phyloP scores from a whole-genome alignment of 257 asterid species.

The Parsonsia alboflavescens region DNA sequence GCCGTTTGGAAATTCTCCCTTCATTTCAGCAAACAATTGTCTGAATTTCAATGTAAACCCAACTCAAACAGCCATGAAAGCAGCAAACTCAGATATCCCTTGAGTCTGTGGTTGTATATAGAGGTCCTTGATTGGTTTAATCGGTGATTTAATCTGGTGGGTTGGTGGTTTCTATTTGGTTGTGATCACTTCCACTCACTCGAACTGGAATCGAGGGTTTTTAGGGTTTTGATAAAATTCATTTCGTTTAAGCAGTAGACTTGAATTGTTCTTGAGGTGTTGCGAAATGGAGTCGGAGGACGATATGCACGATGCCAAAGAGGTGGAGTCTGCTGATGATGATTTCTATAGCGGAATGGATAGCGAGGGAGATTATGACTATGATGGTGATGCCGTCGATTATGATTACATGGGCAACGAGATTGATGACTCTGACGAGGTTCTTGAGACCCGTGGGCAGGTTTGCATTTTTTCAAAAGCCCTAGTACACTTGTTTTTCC shows the following conservation, averaged over 20 bases:
- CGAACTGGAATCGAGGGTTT: background rate
- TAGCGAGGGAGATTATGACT: constrained; percentile 22
- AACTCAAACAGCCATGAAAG: background rate
- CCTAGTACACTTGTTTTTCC: background rate
- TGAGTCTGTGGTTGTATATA: background rate
- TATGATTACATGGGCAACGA: constrained; percentile 56
- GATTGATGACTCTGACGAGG: constrained; percentile 56
- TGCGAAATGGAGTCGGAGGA: constrained; percentile 73
- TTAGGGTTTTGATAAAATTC: constrained; percentile 4
- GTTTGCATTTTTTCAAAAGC: constrained; percentile 20
- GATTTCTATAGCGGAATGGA: constrained; percentile 67
- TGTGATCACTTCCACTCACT: background rate
- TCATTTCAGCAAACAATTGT: background rate
- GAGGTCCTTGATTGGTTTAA: background rate
- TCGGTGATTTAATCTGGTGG: background rate
- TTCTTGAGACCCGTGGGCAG: constrained; percentile 59
- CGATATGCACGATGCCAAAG: constrained; percentile 93
- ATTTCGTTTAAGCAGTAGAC: background rate
- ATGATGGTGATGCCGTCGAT: constrained; percentile 44
- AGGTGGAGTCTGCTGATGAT: constrained; percentile 69
- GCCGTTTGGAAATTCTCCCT: background rate
- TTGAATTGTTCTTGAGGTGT: background rate
- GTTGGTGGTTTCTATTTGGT: background rate
- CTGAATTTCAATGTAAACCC: background rate
- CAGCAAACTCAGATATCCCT: background rate